Percentiles rank a stretch among this genome's conserved stretches.
These are phyloP conservation scores for Argentina anserina DNA, from an alignment of 306 rosid genomes.

Conservation along the genomic window DNA sequence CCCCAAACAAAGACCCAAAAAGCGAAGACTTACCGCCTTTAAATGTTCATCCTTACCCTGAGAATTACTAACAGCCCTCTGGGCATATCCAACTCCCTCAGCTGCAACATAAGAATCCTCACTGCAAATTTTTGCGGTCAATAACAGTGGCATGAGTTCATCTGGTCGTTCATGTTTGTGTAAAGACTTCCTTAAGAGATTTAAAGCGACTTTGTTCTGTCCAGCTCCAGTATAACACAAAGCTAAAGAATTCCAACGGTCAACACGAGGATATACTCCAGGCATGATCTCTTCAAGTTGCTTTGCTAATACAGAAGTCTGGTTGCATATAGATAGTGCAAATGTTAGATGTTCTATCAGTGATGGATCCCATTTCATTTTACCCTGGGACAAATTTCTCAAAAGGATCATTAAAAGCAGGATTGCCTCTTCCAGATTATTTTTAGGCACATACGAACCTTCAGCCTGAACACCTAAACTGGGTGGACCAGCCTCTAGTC, in stretches of 20 bases:
- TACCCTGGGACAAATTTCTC: slow-evolving; percentile 59
- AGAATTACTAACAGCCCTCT: slow-evolving; percentile 50
- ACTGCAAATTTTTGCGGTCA: slow-evolving; percentile 85
- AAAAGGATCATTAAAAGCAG: slow-evolving; percentile 80
- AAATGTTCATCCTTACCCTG: slow-evolving; percentile 56
- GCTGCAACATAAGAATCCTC: slow-evolving; percentile 64
- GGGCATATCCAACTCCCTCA: slow-evolving; percentile 78
- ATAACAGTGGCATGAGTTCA: slow-evolving; percentile 60
- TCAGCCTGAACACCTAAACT: slow-evolving; percentile 79
- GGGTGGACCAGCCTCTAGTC: slow-evolving; percentile 88
- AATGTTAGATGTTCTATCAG: slow-evolving; percentile 82
- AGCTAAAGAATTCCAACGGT: slow-evolving; percentile 87
- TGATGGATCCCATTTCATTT: slow-evolving; percentile 86
- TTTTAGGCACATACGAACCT: slow-evolving; percentile 78
- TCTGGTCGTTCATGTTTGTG: slow-evolving; percentile 84
- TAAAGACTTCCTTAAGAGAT: slow-evolving; percentile 71
- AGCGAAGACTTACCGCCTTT: slow-evolving; percentile 68
- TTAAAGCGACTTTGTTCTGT: slow-evolving; percentile 58
- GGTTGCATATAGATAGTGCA: slow-evolving; percentile 81
- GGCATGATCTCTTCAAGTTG: slow-evolving; percentile 85
- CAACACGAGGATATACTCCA: slow-evolving; percentile 79
- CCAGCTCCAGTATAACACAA: slow-evolving; percentile 78
- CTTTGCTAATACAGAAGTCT: slow-evolving; percentile 72
- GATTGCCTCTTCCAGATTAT: slow-evolving; percentile 90
- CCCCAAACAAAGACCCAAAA: slow-evolving; percentile 80